Evolutionary conservation across 73 alveolate genomes (phyloP), one percentile per base, ranked within the genome.

Genomic region (Loxodes magnus): DNA sequence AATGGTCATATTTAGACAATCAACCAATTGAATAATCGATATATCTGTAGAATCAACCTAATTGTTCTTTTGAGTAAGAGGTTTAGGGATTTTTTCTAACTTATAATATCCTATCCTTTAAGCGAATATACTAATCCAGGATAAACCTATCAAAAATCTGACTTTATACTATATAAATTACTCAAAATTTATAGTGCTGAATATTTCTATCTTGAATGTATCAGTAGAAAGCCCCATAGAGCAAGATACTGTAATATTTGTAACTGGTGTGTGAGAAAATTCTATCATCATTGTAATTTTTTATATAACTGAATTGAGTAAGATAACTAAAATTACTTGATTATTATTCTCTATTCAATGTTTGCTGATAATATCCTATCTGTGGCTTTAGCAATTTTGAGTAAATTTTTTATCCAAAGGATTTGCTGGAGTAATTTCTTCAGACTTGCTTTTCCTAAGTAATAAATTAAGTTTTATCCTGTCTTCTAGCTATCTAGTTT

Each of bases 281-380:
- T 79, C 34, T 87, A 79, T 43, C 93, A 79, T 59, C 93, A 79
- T 53, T 79, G 93, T 37, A 67, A 67, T 17, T 79, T 87, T 87
- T 49, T 79, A 10, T 60, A 79, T 49, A 67, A 74, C 55, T 80
- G 94, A 35, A 82, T 81, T 5, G 94, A 89, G 0, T 64, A 61
- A 2, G 26, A 31, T 24, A 61, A 61, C 54, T 29, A 51, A 7
- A 10, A 51, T 6, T n/a, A 42, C 12, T 56, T 56, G 35, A 43
- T 56, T 24, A 1, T 38, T 20, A 43, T 23, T 28, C 65, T 56
- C 19, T 14, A 43, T n/a, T n/a, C n/a, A n/a, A n/a, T n/a, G n/a
- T n/a, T n/a, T n/a, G n/a, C n/a, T n/a, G n/a, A n/a, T n/a, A n/a
- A n/a, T n/a, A n/a, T n/a, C n/a, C n/a, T n/a, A n/a, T n/a, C n/a